These are phyloP conservation scores for Debaryomyces subglobosus DNA, from an alignment of 1,139 yeast genomes.

Conservation along the genomic window DNA sequence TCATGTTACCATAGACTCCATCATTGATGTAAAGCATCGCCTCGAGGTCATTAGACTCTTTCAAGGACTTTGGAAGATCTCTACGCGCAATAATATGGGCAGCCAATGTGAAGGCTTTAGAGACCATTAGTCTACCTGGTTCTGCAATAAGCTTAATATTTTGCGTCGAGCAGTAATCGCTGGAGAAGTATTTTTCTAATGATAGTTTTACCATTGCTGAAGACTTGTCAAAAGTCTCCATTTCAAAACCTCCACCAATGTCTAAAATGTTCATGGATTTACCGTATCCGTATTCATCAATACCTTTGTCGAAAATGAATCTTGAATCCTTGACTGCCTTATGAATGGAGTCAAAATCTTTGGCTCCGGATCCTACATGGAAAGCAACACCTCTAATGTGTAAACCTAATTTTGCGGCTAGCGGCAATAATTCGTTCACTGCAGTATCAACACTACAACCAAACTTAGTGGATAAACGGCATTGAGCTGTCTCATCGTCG, in stretches of 20 bases:
- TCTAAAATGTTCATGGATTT: constrained; percentile 59
- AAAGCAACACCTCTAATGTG: constrained; percentile 84
- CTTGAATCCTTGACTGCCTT: constrained; percentile 78
- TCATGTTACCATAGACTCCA: constrained; percentile 94
- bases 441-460: constrained; percentile 74
- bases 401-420: constrained; percentile 64
- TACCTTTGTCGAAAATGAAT: constrained; percentile 65
- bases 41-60: constrained; percentile 17
- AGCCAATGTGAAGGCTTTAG: constrained; percentile 84
- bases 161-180: constrained; percentile 26
- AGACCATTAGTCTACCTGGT: constrained; percentile 91
- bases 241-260: constrained; percentile 93
- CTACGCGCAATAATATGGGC: constrained; percentile 85
- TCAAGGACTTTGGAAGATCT: constrained; percentile 28
- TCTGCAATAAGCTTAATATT: constrained; percentile 77
- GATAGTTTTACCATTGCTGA: constrained; percentile 61
- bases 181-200: constrained; percentile 62
- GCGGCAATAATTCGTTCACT: constrained; percentile 53
- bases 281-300: constrained; percentile 42
- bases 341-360: constrained; percentile 66
- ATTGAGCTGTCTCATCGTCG: constrained; percentile 86
- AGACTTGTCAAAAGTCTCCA: constrained; percentile 63
- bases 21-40: constrained; percentile 81
- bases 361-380: constrained; percentile 96
- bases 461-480: constrained; percentile 86